These are phyloP conservation scores for Cercospora zeina DNA, from an alignment of 2,329 filamentous ascomycete genomes.

Conservation along the genomic window DNA sequence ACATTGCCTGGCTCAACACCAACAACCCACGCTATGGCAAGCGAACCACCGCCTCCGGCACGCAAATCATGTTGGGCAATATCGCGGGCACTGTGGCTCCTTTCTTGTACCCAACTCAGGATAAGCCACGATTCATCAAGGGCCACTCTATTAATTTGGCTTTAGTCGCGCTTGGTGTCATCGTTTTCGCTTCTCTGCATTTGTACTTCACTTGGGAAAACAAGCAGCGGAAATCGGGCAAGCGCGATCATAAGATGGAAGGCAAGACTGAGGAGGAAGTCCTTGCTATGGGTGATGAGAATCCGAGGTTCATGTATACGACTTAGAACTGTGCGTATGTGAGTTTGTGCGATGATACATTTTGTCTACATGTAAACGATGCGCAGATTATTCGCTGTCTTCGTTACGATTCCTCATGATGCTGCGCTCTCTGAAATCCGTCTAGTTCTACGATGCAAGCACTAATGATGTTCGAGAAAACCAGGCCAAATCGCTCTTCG, in stretches of 20 bases:
- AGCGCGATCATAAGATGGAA: conserved; percentile 45
- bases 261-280: conserved; percentile 48
- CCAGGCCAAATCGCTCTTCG: too few species aligned
- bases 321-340: conserved; percentile 26
- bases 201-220: conserved; percentile 43
- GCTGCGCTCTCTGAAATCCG: too few species aligned
- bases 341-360: too few species aligned
- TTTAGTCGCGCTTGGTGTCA: conserved; percentile 50
- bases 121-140: conserved; percentile 51
- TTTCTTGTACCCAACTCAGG: conserved; percentile 55
- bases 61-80: conserved; percentile 72
- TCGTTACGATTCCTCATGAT: too few species aligned
- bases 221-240: conserved; percentile 42
- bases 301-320: conserved; percentile 48
- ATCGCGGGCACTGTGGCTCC: conserved; percentile 41
- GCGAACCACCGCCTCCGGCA: conserved; percentile 67
- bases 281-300: conserved; percentile 49
- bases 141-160: conserved; percentile 50
- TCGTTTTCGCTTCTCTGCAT: conserved; percentile 44
- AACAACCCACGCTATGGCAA: conserved; percentile 76
- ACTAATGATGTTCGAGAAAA: too few species aligned
- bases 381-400: too few species aligned
- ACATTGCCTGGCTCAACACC: conserved; percentile 54
- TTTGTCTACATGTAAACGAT: too few species aligned
- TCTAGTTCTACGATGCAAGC: too few species aligned